Base-by-base conservation (phyloP, 164 flowering plant genomes). In the Magnolia sinica region DNA sequence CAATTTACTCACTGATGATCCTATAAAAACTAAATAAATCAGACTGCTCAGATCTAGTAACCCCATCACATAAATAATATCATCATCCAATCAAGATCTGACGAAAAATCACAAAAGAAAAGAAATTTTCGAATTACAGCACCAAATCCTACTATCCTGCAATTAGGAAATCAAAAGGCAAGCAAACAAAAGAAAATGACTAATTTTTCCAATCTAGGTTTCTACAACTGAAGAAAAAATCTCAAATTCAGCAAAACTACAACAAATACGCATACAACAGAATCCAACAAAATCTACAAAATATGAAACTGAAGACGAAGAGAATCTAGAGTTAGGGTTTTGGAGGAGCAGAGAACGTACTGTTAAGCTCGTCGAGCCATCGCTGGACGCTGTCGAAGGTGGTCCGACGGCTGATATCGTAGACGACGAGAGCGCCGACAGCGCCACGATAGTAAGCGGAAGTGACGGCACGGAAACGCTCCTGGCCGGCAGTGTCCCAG, bases 381-480 rank as follows among this genome's bases (percentile, higher is more conserved):
- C 86, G 75, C 18, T 66, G 78, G 50, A 82, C 81, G 70, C 81
- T 85, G 0, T 87, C 86, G 67, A 87, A 87, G 68, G 89, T 87
- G 76, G 86, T 68, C n/a, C 85, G 74, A 23, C 89, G 79, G 66
- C 82, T 83, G 69, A 87, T 87, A 64, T 87, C 89, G 65, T 87
- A 87, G 69, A 87, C 89, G 37, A 87, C 64, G n/a, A 87, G 85
- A 7, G 89, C 87, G 8, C 89, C 89, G 16, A 87, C 85, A 64
- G 89, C 89, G 3, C 89, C 89, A 50, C 89, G 76, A 63, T 87
- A 87, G 61, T 87, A 87, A 61, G 89, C 89, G 23, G 89, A 87
- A 49, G 87, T 87, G 50, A 87, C 88, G 16, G 88, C 88, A 3
- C 88, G 75, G 71, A 86, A 86, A n/a, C 88, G 77, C 70, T 86